phyloP scores from a whole-genome alignment of 768 basidiomycete species.

The Rhodotorula kratochvilovae region DNA sequence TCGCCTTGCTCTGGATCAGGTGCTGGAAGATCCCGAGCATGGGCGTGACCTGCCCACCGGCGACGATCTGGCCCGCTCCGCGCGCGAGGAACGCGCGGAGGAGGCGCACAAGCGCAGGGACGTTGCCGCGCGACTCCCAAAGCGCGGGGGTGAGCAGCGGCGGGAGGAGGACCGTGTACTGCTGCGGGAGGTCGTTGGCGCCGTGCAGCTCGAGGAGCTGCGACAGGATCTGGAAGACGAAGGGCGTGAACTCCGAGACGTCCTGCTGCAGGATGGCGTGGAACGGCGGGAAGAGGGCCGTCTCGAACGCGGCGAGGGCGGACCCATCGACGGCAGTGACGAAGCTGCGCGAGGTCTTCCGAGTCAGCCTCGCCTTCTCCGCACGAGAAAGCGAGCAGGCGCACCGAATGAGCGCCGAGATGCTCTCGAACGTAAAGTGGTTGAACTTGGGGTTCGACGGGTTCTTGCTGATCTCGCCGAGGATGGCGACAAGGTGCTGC shows the following conservation, averaged over 20 bases:
- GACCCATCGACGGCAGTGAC: slow-evolving; percentile 66
- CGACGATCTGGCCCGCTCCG: slow-evolving; percentile 65
- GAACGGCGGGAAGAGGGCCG: slow-evolving; percentile 76
- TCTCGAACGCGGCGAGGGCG: slow-evolving; percentile 71
- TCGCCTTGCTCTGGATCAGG: slow-evolving; percentile 67
- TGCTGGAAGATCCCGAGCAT: slow-evolving; percentile 89
- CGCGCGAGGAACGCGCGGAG: slow-evolving; percentile 75
- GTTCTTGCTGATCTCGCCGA: slow-evolving; percentile 85
- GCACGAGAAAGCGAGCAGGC: slow-evolving; percentile 44
- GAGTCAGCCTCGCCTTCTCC: background rate
- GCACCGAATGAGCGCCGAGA: slow-evolving; percentile 77
- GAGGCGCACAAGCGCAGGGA: slow-evolving; percentile 85
- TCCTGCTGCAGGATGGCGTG: slow-evolving; percentile 84
- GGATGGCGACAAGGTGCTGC: slow-evolving; percentile 69
- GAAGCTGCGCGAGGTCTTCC: slow-evolving; percentile 56
- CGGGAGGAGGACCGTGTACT: slow-evolving; percentile 73
- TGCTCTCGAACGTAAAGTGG: slow-evolving; percentile 93
- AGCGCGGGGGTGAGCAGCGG: slow-evolving; percentile 76
- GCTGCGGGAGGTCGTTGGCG: slow-evolving; percentile 58
- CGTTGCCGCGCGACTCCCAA: slow-evolving; percentile 91
- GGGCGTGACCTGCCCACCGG: slow-evolving; percentile 64
- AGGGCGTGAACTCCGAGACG: slow-evolving; percentile 94
- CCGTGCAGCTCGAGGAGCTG: slow-evolving; percentile 86
- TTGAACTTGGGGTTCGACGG: slow-evolving; percentile 97
- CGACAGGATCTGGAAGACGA: slow-evolving; percentile 91